A percentile compares a stretch with the other conserved stretches of the same genome.
Evolutionary conservation across 495 filamentous ascomycete genomes (phyloP).

Genomic region (Xylaria scruposa): DNA sequence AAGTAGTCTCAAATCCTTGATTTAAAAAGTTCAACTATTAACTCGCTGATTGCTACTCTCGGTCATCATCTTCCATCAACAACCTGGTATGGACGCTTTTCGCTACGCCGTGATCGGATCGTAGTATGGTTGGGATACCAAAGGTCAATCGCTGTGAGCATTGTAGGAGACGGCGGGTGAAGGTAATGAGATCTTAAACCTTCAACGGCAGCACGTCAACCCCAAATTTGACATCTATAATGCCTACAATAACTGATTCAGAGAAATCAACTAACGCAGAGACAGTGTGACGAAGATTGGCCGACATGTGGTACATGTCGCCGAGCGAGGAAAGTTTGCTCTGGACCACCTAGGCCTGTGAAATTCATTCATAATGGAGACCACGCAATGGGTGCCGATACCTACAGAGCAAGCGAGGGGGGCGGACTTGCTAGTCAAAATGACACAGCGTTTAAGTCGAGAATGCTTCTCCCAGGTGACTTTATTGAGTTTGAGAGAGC

Average conservation of each 20-base stretch:
- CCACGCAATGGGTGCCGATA: neutral
- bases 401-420: neutral
- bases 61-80: neutral
- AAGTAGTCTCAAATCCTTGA: neutral
- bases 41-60: neutral
- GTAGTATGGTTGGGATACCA: slow-evolving; percentile 11
- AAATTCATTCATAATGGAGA: slow-evolving; percentile 4
- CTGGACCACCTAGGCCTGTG: neutral
- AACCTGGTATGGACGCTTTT: neutral
- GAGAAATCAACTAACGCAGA: neutral
- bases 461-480: neutral
- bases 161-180: neutral
- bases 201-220: neutral
- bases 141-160: slow-evolving; percentile 10
- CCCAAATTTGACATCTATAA: neutral
- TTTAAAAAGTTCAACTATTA: neutral
- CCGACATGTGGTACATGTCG: slow-evolving; percentile 1
- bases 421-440: neutral
- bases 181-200: neutral
- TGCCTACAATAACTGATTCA: neutral
- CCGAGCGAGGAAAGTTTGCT: neutral
- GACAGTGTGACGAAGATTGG: slow-evolving; percentile 7
- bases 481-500: neutral
- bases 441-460: neutral
- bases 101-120: neutral